Evolutionary conservation across 2,329 filamentous ascomycete genomes (phyloP).

Genomic region (Exophiala phaeomuriformis): DNA sequence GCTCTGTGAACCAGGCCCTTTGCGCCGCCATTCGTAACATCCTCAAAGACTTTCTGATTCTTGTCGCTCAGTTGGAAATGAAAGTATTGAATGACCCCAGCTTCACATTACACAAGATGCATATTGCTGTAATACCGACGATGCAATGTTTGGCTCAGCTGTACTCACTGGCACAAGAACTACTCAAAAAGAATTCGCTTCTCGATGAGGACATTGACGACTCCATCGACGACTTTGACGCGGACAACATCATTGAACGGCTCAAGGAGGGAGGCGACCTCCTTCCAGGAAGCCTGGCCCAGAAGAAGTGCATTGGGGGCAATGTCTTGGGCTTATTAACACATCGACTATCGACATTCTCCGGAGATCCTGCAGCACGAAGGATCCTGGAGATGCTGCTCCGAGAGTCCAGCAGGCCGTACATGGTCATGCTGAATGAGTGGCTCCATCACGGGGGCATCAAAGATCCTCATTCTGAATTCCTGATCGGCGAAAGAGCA

Average conservation of each 20-base stretch:
- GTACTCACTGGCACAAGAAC: constrained; percentile 77
- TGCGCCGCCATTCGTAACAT: constrained; percentile 91
- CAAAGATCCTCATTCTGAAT: constrained; percentile 87
- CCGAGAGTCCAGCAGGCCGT: constrained; percentile 81
- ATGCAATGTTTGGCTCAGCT: constrained; percentile 86
- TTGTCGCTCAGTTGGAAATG: constrained; percentile 88
- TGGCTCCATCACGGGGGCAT: constrained; percentile 97
- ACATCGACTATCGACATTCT: constrained; percentile 76
- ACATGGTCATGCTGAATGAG: constrained; percentile 97
- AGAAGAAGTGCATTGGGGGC: constrained; percentile 95
- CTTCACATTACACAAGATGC: constrained; percentile 89
- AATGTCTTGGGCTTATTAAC: constrained; percentile 85
- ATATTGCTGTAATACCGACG: constrained; percentile 83
- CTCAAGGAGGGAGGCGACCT: constrained; percentile 80
- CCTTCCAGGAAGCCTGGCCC: constrained; percentile 68
- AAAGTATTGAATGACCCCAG: constrained; percentile 81
- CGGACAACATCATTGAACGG: constrained; percentile 88
- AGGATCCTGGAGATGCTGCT: constrained; percentile 73
- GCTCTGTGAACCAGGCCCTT: constrained; percentile 87
- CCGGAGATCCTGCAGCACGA: constrained; percentile 83
- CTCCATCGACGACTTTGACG: constrained; percentile 66
- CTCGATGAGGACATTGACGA: constrained; percentile 71
- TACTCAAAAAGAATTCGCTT: constrained; percentile 79
- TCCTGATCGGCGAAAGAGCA: constrained; percentile 90
- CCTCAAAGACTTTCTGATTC: constrained; percentile 84